These are phyloP conservation scores for Pharnaceum exiguum DNA, from an alignment of 148 eudicot species.

Conservation along the genomic window DNA sequence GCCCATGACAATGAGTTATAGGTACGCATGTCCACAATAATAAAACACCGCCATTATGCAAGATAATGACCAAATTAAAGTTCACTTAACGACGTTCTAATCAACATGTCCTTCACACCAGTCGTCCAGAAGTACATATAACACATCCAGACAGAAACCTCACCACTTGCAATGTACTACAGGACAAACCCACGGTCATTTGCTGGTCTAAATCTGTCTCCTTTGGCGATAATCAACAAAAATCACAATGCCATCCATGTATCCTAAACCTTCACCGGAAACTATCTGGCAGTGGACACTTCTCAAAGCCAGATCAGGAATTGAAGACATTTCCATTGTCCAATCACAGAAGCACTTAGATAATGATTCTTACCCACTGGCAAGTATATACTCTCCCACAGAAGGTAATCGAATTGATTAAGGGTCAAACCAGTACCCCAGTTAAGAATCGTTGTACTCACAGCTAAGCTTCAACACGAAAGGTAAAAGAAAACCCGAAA, in stretches of 20 bases:
- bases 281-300: constrained; percentile 4
- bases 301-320: not conserved
- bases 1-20: no score
- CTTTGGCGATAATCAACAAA: constrained; percentile 2
- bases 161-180: not conserved
- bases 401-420: not conserved
- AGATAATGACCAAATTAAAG: no score
- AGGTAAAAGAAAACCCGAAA: constrained; percentile 31
- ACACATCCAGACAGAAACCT: not conserved
- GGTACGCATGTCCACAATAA: no score
- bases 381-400: constrained; percentile 4
- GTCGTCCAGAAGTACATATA: not conserved
- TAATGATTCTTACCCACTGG: not conserved
- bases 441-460: not conserved
- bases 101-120: not conserved
- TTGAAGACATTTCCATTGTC: constrained; percentile 5
- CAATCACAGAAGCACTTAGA: constrained; percentile 10
- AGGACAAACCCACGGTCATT: constrained; percentile 1
- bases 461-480: constrained; percentile 29
- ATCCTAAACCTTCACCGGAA: no score
- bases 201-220: not conserved
- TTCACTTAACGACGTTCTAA: not conserved
- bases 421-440: constrained; percentile 9
- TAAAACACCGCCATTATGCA: no score
- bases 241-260: constrained; percentile 3